A percentile compares a stretch with the other conserved stretches of the same genome.
These are phyloP conservation scores for Amaranthus palmeri DNA, from an alignment of 148 eudicot species.

Conservation along the genomic window DNA sequence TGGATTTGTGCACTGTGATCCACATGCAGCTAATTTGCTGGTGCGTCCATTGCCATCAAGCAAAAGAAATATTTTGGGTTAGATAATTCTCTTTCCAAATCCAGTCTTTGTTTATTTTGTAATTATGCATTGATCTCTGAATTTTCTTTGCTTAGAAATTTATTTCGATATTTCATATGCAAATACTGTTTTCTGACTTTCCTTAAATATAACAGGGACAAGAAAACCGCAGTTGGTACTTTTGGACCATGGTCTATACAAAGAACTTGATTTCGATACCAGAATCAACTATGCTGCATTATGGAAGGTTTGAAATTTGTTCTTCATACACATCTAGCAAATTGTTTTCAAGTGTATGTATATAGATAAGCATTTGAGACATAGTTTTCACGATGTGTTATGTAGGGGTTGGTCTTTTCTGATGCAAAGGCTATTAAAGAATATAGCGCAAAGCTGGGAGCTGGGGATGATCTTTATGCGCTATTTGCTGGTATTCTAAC, in stretches of 20 bases:
- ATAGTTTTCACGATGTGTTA: conserved; percentile 15
- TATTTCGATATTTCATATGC: background rate
- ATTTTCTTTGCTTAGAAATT: background rate
- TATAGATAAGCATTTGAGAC: background rate
- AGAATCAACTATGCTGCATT: conserved; percentile 86
- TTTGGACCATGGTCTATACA: conserved; percentile 94
- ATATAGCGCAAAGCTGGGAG: conserved; percentile 76
- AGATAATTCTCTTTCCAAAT: conserved; percentile 12
- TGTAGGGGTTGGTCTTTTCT: conserved; percentile 81
- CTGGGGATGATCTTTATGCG: conserved; percentile 89
- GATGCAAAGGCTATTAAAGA: conserved; percentile 83
- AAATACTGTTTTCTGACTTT: conserved; percentile 4
- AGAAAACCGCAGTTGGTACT: conserved; percentile 85
- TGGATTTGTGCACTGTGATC: conserved; percentile 99
- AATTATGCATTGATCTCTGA: conserved; percentile 6
- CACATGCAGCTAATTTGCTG: conserved; percentile 91
- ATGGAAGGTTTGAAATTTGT: conserved; percentile 65
- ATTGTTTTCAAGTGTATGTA: background rate
- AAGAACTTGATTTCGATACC: conserved; percentile 71
- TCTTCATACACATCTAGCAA: background rate
- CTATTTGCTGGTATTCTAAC: conserved; percentile 91
- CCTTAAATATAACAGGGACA: conserved; percentile 41
- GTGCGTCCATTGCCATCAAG: conserved; percentile 78
- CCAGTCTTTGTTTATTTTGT: background rate
- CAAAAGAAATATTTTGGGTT: conserved; percentile 60